Conservation (phyloP, 345 rosid species). For the Salix caprea region DNA sequence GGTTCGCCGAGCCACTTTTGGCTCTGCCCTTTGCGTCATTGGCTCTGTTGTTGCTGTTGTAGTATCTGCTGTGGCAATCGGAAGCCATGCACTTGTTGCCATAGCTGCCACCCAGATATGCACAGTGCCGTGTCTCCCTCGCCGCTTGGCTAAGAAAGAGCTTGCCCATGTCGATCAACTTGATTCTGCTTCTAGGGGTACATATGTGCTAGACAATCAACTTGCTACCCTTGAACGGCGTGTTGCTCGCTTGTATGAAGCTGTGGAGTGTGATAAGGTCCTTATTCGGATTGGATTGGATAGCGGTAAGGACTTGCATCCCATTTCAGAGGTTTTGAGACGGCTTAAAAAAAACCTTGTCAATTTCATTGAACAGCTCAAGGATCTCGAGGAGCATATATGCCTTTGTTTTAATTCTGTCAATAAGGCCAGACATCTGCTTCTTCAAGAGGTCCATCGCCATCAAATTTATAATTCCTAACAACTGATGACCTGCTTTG, state of each 20-base stretch:
- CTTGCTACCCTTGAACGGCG: constrained; percentile 58
- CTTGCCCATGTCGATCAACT: constrained; percentile 52
- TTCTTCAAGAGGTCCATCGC: constrained; percentile 42
- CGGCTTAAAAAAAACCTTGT: constrained; percentile 44
- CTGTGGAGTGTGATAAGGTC: constrained; percentile 47
- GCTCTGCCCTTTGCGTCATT: constrained; percentile 47
- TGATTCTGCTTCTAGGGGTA: constrained; percentile 56
- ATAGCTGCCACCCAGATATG: constrained; percentile 47
- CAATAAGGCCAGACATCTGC: constrained; percentile 52
- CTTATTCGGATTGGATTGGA: constrained; percentile 51
- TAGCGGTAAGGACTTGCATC: constrained; percentile 45
- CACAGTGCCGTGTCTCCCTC: constrained; percentile 33
- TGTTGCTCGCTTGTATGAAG: constrained; percentile 42
- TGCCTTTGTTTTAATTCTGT: constrained; percentile 54
- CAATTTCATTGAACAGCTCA: constrained; percentile 37
- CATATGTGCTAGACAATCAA: constrained; percentile 45
- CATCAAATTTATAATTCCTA: constrained; percentile 16
- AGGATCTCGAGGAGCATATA: constrained; percentile 62
- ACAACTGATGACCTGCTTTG: constrained; percentile 2
- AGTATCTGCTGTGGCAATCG: constrained; percentile 37
- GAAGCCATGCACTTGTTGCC: constrained; percentile 56
- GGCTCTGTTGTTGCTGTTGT: constrained; percentile 44
- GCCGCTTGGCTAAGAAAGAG: constrained; percentile 50
- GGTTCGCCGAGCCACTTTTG: constrained; percentile 39
- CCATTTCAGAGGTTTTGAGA: constrained; percentile 45